These are phyloP conservation scores for Aegilops tauschii DNA, from an alignment of 176 grass and related monocot species.

Conservation along the genomic window DNA sequence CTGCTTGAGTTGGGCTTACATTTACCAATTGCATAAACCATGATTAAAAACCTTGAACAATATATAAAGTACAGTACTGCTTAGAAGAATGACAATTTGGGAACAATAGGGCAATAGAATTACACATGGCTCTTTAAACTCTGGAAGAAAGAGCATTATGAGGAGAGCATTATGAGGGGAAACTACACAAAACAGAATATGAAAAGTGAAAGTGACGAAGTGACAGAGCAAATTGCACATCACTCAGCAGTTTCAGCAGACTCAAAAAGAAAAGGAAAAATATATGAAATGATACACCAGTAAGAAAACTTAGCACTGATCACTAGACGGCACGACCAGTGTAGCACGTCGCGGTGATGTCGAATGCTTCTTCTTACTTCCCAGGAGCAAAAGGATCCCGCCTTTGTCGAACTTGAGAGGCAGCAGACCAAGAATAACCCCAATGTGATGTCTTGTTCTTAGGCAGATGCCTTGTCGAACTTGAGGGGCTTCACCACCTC, in stretches of 20 bases:
- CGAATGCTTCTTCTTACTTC: slow-evolving; percentile 14
- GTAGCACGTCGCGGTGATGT: background rate
- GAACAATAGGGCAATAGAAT: background rate
- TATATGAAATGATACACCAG: background rate
- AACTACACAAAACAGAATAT: background rate
- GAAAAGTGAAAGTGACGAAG: background rate
- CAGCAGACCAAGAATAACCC: background rate
- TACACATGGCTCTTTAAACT: background rate
- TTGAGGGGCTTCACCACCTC: slow-evolving; percentile 62
- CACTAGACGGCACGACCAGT: background rate
- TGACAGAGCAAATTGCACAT: slow-evolving; percentile 37
- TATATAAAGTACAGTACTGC: background rate
- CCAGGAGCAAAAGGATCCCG: slow-evolving; percentile 23
- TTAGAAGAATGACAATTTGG: background rate
- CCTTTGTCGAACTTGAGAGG: background rate
- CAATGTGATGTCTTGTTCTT: background rate
- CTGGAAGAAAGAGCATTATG: background rate
- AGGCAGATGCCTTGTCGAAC: slow-evolving; percentile 43
- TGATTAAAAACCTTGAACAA: background rate
- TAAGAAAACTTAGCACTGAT: background rate
- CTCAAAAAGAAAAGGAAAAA: background rate
- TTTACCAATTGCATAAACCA: background rate
- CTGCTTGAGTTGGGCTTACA: background rate
- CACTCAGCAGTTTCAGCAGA: slow-evolving; percentile 32
- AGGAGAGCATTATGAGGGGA: background rate